Base-by-base conservation (phyloP, 106 monocot species). In the Agapanthus africanus region DNA sequence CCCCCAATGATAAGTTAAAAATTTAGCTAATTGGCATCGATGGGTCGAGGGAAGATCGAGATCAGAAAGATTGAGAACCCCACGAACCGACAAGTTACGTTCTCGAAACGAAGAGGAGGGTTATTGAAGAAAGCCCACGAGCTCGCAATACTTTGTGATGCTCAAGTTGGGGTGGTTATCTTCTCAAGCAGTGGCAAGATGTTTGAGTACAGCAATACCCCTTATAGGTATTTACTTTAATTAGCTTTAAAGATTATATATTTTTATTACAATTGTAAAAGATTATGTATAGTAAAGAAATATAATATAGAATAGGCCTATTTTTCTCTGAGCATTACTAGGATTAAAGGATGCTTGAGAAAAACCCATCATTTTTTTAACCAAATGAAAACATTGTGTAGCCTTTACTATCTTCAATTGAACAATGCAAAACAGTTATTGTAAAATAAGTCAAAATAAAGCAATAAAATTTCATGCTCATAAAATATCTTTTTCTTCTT, bases 21-120 rank as follows among this genome's bases (percentile, higher is more conserved):
- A 63, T 21, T 8, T 4, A 44, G 27, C 18, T 31, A 16, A 42
- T 30, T 22, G 4, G 10, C 40, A 44, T 41, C 40, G 21, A 90
- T 90, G 85, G 86, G 86, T 14, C 67, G 90, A 42, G 90, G 86
- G 38, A 90, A 83, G 76, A 86, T 90, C 11, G 86, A 86, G 76
- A 86, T 90, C 68, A 90, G 81, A 80, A 80, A 74, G 80, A 90
- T 90, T 28, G 86, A 90, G 67, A 86, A 83, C 71, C 36, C 70
- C 33, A 78, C 80, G 4, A 90, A 71, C 73, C 70, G 90, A 33
- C 90, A 90, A 52, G 90, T 90, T 22, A 90, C 85, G 51, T 90
- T 90, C 80, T 90, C 85, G 46, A 90, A 90, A 74, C 37, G 90
- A 63, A 71, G 85, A 25, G 70, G 63, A 62, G 90, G 90, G 22